Evolutionary conservation across 2,329 filamentous ascomycete genomes (phyloP), one percentile per base, ranked within the genome.

Genomic region (Colletotrichum eleusines): DNA sequence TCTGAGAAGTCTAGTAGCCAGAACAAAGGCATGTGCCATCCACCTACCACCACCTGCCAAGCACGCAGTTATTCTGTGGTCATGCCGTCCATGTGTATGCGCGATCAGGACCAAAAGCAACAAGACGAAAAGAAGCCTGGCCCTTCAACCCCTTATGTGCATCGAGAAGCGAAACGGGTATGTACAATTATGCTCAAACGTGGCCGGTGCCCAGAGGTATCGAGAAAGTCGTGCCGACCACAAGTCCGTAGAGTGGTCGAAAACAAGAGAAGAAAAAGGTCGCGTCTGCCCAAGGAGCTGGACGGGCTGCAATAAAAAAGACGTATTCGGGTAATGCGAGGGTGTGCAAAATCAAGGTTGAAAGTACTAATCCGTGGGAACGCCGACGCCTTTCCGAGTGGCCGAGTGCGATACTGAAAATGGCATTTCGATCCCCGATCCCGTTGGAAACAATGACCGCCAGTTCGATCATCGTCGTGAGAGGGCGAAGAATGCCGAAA

Each of bases 151-250:
- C 64, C 46, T 40, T 66, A 54, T 54, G 65, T 63, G 60, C 60
- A 59, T 69, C 40, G 35, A 33, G 58, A 68, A 71, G 58, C 46
- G 64, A 69, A 71, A 44, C 35, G 58, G 64, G 64, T 71, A 71
- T 71, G 63, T 68, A 71, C 69, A 71, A 23, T 42, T 53, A 44
- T 68, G 68, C 64, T 68, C 38, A 63, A 53, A 71, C 31, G 57
- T 58, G 65, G 53, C 38, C 65, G 53, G 61, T 53, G 44, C 64
- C 69, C 53, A 68, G 67, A 71, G 69, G 69, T 71, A 71, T 71
- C 69, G 57, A 71, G 69, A 71, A 66, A 35, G 35, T 68, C 64
- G 38, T 50, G 46, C 44, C 59, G 35, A 58, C 53, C 58, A 68
- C 69, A 42, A 46, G 33, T 59, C 38, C 64, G 44, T 68, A 54